Conservation (phyloP, 768 basidiomycete genomes). For the Exsudoporus frostii region DNA sequence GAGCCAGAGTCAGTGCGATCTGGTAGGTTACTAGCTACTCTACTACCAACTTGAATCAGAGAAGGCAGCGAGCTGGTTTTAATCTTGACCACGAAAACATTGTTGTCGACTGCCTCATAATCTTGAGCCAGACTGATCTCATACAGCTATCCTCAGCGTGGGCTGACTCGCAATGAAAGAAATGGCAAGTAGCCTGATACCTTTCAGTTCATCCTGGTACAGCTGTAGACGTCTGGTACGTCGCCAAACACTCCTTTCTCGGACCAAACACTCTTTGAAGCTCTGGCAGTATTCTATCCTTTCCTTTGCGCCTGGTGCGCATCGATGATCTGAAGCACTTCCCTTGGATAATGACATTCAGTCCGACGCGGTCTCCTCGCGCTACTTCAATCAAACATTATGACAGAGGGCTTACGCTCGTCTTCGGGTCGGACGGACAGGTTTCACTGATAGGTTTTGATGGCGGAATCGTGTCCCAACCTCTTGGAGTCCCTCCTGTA, state of each 20-base stretch:
- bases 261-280: background rate
- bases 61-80: background rate
- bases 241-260: constrained; percentile 1
- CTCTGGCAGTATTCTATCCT: background rate
- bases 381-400: constrained; percentile 12
- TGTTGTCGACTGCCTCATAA: background rate
- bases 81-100: constrained; percentile 1
- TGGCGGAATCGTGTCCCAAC: background rate
- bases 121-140: constrained; percentile 4
- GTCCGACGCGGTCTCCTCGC: constrained; percentile 6
- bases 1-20: no score
- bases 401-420: constrained; percentile 21
- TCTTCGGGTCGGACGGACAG: constrained; percentile 28
- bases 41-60: background rate
- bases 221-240: constrained; percentile 7
- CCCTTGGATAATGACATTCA: constrained; percentile 19
- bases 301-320: constrained; percentile 30
- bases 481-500: constrained; percentile 1
- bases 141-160: background rate
- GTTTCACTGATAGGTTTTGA: constrained; percentile 25
- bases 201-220: background rate
- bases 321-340: constrained; percentile 17
- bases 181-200: background rate
- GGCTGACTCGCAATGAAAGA: constrained; percentile 13
- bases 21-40: no score